Base-by-base conservation (phyloP, 108 stramenopile genomes). In the Nitzschia putrida region DNA sequence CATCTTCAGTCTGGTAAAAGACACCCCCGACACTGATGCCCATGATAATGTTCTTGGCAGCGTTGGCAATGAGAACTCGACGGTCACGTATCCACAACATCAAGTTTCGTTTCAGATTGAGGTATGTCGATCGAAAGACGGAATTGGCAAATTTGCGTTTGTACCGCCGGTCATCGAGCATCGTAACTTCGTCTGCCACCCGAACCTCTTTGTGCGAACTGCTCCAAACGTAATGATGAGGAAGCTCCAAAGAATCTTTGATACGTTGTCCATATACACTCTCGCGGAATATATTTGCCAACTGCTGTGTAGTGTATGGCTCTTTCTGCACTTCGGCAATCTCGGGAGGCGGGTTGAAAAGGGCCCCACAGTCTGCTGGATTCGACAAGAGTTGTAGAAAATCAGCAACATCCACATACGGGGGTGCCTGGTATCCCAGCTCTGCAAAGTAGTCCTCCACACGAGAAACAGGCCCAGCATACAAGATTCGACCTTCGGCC, bases 351-450 rank as follows among this genome's bases (percentile, higher is more conserved):
- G 72, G 72, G 29, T 65, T 22, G 39, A 68, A 88, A 41, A 83
- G 40, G 11, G 50, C 47, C 16, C 66, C 73, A 26, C 77, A 80
- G 58, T 91, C 85, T 24, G 77, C 60, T 3, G 54, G 64, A 23
- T 83, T 86, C 21, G 89, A 72, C 60, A 90, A 68, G 18, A 79
- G 71, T 69, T 90, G 89, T 25, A 90, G 59, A 64, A 90, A 95
- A 68, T 95, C 94, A 5, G 90, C 95, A 21, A 88, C 85, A 69
- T 95, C 95, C 78, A 90, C 81, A 23, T 77, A 75, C 7, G 64
- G 58, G 14, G 92, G 94, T 25, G 80, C 79, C 0, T 24, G 25
- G 66, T 90, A 93, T 8, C 91, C 94, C 12, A 93, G 47, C 12
- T 57, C 16, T 13, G 78, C 87, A 74, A 97, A 94, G 68, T 94